Percentiles rank a stretch among this genome's conserved stretches.
These are phyloP conservation scores for Jamesozyma gamospora DNA, from an alignment of 805 yeast genomes.

Conservation along the genomic window DNA sequence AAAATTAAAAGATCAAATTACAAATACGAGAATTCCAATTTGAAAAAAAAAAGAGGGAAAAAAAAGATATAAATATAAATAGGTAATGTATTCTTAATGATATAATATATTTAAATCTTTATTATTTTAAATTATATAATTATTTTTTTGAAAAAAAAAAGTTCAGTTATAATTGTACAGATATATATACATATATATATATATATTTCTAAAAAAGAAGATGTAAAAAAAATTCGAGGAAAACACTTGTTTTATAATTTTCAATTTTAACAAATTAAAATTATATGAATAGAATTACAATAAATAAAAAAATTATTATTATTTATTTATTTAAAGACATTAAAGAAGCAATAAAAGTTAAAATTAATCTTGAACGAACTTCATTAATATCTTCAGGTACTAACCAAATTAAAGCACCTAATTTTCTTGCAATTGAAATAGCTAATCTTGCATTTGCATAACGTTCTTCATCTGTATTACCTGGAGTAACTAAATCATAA, in stretches of 20 bases:
- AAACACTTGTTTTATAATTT: too few relatives aligned
- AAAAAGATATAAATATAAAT: too few relatives aligned
- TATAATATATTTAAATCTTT: too few relatives aligned
- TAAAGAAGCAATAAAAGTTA: slow-evolving; percentile 90
- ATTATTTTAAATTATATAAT: too few relatives aligned
- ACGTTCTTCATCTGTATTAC: slow-evolving; percentile 70
- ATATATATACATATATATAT: background rate
- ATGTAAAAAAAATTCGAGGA: too few relatives aligned
- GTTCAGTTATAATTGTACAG: too few relatives aligned
- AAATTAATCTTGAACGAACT: slow-evolving; percentile 85
- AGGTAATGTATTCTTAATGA: too few relatives aligned
- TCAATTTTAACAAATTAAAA: too few relatives aligned
- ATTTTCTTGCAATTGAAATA: slow-evolving; percentile 93
- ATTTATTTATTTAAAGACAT: slow-evolving; percentile 47
- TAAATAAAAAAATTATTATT: background rate
- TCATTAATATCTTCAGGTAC: slow-evolving; percentile 99
- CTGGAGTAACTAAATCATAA: slow-evolving; percentile 79
- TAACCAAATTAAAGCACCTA: slow-evolving; percentile 96
- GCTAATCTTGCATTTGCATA: slow-evolving; percentile 95
- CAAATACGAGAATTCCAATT: slow-evolving; percentile 34
- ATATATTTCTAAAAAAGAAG: background rate
- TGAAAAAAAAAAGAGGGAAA: too few relatives aligned
- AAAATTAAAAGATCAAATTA: slow-evolving; percentile 63
- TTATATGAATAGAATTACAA: too few relatives aligned
- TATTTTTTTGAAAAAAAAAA: too few relatives aligned